Evolutionary conservation across 768 basidiomycete genomes (phyloP).

Genomic region (Pholiota microspora): DNA sequence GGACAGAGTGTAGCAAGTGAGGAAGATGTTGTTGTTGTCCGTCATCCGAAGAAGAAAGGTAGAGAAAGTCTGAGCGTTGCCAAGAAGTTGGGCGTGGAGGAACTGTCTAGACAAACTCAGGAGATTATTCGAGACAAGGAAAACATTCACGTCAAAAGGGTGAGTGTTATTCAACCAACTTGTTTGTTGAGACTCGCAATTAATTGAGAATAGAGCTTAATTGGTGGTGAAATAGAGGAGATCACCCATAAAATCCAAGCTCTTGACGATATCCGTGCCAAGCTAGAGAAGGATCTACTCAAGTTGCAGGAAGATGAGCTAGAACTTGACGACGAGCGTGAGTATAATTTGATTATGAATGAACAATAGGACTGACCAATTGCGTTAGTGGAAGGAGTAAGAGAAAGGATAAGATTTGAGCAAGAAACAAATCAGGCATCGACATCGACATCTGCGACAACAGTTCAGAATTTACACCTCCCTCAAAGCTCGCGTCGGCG

Average conservation of each 20-base stretch:
- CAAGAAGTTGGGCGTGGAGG: slow-evolving; percentile 79
- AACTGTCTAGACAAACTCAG: slow-evolving; percentile 76
- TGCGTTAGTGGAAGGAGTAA: slow-evolving; percentile 81
- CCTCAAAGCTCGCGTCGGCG: slow-evolving; percentile 65
- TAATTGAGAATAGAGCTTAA: slow-evolving; percentile 57
- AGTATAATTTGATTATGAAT: slow-evolving; percentile 27
- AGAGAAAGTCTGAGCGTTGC: slow-evolving; percentile 66
- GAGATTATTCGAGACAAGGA: slow-evolving; percentile 93
- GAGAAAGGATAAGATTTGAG: slow-evolving; percentile 79
- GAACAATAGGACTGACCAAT: slow-evolving; percentile 4
- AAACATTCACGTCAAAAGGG: slow-evolving; percentile 86
- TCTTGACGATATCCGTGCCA: slow-evolving; percentile 75
- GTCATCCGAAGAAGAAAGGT: slow-evolving; percentile 46
- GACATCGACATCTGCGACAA: slow-evolving; percentile 20
- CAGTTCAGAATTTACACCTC: slow-evolving; percentile 40
- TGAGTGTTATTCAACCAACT: slow-evolving; percentile 34
- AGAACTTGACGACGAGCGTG: slow-evolving; percentile 94
- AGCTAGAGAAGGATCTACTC: slow-evolving; percentile 79
- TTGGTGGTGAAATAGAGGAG: slow-evolving; percentile 85
- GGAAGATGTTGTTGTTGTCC: slow-evolving; percentile 71
- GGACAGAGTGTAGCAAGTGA: slow-evolving; percentile 67
- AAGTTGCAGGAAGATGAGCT: slow-evolving; percentile 93
- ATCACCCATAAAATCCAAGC: slow-evolving; percentile 88
- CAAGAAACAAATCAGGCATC: slow-evolving; percentile 35
- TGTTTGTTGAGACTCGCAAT: slow-evolving; percentile 6